Base-by-base conservation (phyloP, 768 basidiomycete genomes). In the Hydnum rufescens region DNA sequence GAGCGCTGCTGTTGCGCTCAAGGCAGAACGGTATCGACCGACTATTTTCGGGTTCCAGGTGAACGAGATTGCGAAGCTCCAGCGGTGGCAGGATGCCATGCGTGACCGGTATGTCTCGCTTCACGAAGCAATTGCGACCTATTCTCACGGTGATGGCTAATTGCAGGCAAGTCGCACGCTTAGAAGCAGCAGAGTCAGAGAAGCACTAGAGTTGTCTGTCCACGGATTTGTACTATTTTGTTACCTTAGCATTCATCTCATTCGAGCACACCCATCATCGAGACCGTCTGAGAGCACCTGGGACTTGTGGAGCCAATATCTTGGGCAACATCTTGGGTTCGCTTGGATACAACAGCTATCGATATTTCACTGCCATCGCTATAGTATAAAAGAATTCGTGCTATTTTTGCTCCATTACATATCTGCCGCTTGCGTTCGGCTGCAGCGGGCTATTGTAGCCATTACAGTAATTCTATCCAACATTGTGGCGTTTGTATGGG, bases 1-100 rank as follows among this genome's bases (percentile, higher is more conserved):
- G 16, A 87, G 78, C 60, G 79, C 88, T 6, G 72, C 68, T 42
- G 85, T 77, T 2, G 92, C 92, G 4, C 60, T 84, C 53, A 93
- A 93, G 67, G 86, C 87, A 26, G 95, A 97, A 62, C 65, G 88
- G 58, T 92, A 95, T 64, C 72, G 85, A 51, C 92, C 93, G 30
- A 78, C 80, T 62, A 92, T 97, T 51, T 97, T 96, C 65, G 95
- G 95, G 1, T 99, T 99, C 74, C 87, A 90, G 66, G 70, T 97
- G 32, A 76, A 96, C 61, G 95, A 97, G 69, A 80, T 76, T 55
- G 93, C 93, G 18, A 92, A 82, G 65, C 65, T 95, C 58, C 83
- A 90, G 63, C 71, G 92, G 60, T 99, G 95, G 95, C 88, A 97
- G 65, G 87, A 89, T 66, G 92, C 87, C 3, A 75, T 82, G 32